Conservation (phyloP, 1,284 basidiomycete genomes). For the Malassezia brasiliensis region DNA sequence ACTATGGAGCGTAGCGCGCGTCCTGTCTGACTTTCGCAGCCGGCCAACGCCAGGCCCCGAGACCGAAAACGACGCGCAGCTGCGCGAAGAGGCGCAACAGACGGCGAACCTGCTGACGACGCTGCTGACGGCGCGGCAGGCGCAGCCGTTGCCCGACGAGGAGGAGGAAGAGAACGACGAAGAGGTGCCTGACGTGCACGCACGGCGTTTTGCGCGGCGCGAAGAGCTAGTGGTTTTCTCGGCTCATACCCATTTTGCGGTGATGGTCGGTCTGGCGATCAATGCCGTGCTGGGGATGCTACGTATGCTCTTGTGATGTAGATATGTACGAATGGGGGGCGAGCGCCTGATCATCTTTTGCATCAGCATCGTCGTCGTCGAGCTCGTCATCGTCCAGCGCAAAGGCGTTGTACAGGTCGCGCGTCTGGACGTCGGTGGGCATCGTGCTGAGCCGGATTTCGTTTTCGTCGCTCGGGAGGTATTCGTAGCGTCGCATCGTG, state of each 20-base stretch:
- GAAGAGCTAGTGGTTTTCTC: conserved; percentile 6
- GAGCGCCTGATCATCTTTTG: not conserved
- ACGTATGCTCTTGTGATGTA: conserved; percentile 1
- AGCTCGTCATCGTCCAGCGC: conserved; percentile 21
- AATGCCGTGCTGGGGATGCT: conserved; percentile 19
- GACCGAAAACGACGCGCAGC: not conserved
- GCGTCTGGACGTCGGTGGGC: conserved; percentile 19
- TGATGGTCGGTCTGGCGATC: conserved; percentile 4
- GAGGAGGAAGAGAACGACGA: not conserved
- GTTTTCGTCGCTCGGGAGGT: conserved; percentile 61
- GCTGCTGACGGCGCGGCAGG: not conserved
- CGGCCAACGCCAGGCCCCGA: not conserved
- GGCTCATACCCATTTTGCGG: conserved; percentile 5
- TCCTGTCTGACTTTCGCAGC: not conserved
- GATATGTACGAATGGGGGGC: not conserved
- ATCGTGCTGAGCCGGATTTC: conserved; percentile 37
- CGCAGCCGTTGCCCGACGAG: not conserved
- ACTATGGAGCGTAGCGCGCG: not conserved
- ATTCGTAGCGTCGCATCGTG: conserved; percentile 54
- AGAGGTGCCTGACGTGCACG: not conserved
- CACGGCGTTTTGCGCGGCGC: not conserved
- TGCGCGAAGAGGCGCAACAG: not conserved
- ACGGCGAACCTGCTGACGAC: not conserved
- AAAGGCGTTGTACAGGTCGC: conserved; percentile 51
- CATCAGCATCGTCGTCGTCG: not conserved